Conservation (phyloP, 2,329 filamentous ascomycete genomes). For the Colletotrichum cuscutae region DNA sequence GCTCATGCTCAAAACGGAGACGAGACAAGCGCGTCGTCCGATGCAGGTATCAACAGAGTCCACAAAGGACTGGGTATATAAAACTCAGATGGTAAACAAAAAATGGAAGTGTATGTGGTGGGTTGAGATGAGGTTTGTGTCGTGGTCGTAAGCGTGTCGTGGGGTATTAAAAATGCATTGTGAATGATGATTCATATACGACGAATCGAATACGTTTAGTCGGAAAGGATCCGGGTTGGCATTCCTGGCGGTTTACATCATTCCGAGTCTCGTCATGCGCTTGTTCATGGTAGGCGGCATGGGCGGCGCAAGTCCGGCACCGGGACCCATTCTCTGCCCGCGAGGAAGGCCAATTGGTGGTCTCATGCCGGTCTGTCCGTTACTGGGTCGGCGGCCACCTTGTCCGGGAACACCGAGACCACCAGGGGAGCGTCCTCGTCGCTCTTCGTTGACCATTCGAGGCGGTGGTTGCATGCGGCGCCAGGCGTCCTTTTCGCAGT, state of each 20-base stretch:
- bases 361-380: conserved; percentile 34
- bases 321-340: conserved; percentile 34
- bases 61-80: conserved; percentile 36
- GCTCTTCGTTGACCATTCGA: conserved; percentile 38
- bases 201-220: conserved; percentile 12
- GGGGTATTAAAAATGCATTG: conserved; percentile 26
- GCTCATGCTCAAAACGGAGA: conserved; percentile 9
- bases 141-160: conserved; percentile 31
- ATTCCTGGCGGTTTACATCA: conserved; percentile 54
- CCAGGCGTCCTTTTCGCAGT: conserved; percentile 89
- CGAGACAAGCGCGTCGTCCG: conserved; percentile 13
- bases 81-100: conserved; percentile 29
- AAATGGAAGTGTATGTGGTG: conserved; percentile 20
- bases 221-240: not conserved
- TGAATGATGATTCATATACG: conserved; percentile 16
- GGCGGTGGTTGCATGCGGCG: conserved; percentile 57
- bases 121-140: conserved; percentile 18
- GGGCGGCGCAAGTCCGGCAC: conserved; percentile 38
- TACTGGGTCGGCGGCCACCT: conserved; percentile 26
- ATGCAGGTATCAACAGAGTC: conserved; percentile 36
- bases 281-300: conserved; percentile 68
- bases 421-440: conserved; percentile 37
- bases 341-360: conserved; percentile 33
- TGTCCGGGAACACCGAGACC: conserved; percentile 23
- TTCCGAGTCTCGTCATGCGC: conserved; percentile 69